Conservation (phyloP, 768 basidiomycete genomes). For the Coprinellus micaceus region DNA sequence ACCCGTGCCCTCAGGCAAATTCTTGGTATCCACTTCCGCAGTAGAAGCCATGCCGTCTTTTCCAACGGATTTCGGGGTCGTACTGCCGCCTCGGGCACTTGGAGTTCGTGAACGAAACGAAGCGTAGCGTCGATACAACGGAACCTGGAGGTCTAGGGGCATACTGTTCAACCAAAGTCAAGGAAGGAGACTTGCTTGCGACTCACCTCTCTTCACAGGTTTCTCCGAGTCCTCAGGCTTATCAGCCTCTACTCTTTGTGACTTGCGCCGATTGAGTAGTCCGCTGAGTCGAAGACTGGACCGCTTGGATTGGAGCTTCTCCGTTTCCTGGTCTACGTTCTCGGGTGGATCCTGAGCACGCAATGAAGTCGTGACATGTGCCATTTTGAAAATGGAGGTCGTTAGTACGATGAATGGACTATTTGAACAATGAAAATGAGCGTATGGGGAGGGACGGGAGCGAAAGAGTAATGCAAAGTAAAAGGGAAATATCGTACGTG, state of each 20-base stretch:
- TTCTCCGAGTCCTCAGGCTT: background rate
- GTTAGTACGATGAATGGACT: too few relatives aligned
- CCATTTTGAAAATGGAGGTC: too few relatives aligned
- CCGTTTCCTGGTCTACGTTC: too few relatives aligned
- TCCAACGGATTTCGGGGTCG: background rate
- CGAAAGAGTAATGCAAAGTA: background rate
- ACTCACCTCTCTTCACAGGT: background rate
- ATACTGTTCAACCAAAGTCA: too few relatives aligned
- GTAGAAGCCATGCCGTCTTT: background rate
- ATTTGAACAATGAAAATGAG: background rate
- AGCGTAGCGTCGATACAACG: background rate
- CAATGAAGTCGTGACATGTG: background rate
- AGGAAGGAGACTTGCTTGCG: too few relatives aligned
- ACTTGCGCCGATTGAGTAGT: too few relatives aligned
- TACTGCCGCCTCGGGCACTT: background rate
- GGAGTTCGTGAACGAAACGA: conserved; percentile 1
- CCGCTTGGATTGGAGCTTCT: too few relatives aligned
- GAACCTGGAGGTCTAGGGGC: background rate
- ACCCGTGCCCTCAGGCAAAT: too few relatives aligned
- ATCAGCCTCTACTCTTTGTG: too few relatives aligned
- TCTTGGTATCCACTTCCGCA: background rate
- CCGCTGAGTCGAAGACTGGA: too few relatives aligned
- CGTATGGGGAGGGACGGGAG: background rate
- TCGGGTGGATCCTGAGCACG: too few relatives aligned
- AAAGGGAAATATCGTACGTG: background rate